Base-by-base conservation (phyloP, 345 rosid genomes). In the Eutrema heterophyllum region DNA sequence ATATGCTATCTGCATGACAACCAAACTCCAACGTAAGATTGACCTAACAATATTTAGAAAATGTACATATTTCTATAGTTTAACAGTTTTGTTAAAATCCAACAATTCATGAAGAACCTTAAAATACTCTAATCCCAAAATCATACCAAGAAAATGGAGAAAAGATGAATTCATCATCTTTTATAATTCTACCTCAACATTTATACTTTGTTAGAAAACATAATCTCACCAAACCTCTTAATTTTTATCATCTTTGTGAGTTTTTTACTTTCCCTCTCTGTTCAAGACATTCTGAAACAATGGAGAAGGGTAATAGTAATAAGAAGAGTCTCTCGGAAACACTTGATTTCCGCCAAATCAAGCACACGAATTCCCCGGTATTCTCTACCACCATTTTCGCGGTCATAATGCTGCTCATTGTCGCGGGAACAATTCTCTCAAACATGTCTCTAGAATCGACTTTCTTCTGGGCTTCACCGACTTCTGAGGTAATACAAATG, bases 331-430 rank as follows among this genome's bases (percentile, higher is more conserved):
- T 54, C 52, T 56, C 60, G 46, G 67, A 50, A 51, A 15, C 59
- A 72, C 45, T 69, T 6, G 70, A 71, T 63, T 21, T 24, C 54
- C 77, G 74, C 49, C 45, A 48, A 13, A 49, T 58, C 43, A 38
- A 74, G 36, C 69, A 61, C 33, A 77, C 69, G 13, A 84, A 80
- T 51, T 68, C 79, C 0, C 38, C 73, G 5, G 7, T 81, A 9
- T 41, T 86, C 44, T 62, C 76, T 46, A 32, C 71, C 1, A 68
- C 79, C 71, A 15, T 78, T 9, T 38, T 85, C 35, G 74, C 68
- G 14, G 84, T 76, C 65, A 5, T 84, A 1, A 51, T 84, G 64
- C 53, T 84, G 53, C 56, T 89, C 62, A 10, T 87, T 77, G 81
- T 52, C 44, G 74, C 68, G 7, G 82, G 86, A 48, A 70, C 72